These are phyloP conservation scores for Alternaria sp. DNA, from an alignment of 2,329 filamentous ascomycete genomes.

Conservation along the genomic window DNA sequence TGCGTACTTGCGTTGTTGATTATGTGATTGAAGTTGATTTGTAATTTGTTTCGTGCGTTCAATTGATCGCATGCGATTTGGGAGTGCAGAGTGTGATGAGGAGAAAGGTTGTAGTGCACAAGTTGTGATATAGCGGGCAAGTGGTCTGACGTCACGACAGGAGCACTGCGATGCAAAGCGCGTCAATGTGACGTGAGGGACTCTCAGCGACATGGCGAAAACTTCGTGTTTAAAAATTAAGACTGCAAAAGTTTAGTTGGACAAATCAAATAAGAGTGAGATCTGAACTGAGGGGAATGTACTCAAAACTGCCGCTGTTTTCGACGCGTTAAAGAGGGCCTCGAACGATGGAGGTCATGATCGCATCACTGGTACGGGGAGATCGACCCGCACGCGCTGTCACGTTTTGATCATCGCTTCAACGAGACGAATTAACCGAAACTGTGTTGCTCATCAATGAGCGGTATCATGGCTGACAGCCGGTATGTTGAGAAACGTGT, in stretches of 20 bases:
- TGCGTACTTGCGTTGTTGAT: conserved; percentile 25
- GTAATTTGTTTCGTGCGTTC: conserved; percentile 24
- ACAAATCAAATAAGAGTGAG: conserved; percentile 6
- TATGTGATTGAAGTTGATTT: conserved; percentile 22
- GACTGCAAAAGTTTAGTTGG: background rate
- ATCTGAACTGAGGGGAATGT: background rate
- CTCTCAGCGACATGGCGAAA: conserved; percentile 14
- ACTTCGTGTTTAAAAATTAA: conserved; percentile 1
- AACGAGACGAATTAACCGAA: background rate
- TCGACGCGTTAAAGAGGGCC: conserved; percentile 4
- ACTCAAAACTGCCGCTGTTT: background rate
- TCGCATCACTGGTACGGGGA: conserved; percentile 18
- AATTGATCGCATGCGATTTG: conserved; percentile 21
- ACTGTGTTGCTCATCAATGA: no score
- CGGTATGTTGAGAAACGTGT: background rate
- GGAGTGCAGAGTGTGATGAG: conserved; percentile 7
- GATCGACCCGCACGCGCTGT: conserved; percentile 15
- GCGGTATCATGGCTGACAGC: background rate
- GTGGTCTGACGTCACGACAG: conserved; percentile 38
- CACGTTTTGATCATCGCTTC: conserved; percentile 11
- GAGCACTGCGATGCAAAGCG: conserved; percentile 23
- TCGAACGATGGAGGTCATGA: conserved; percentile 9
- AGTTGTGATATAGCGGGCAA: conserved; percentile 31
- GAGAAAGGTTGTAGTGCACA: conserved; percentile 9
- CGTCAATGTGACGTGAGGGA: conserved; percentile 35